Evolutionary conservation across 768 basidiomycete species (phyloP).

Genomic region (Rubroboletus satanas): DNA sequence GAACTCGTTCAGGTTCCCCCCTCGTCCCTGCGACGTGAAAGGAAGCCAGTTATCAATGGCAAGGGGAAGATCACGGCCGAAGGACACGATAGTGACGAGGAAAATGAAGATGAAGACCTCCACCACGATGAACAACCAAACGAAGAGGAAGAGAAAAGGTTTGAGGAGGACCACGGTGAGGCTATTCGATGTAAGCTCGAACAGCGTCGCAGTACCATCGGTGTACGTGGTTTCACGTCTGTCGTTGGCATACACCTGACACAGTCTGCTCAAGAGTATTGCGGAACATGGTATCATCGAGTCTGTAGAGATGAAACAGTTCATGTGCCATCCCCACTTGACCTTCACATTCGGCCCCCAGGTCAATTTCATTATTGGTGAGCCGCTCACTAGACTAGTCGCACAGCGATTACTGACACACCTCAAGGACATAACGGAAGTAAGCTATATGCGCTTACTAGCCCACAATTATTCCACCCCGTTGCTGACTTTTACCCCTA

Average conservation of each 20-base stretch:
- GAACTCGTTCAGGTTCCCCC: constrained; percentile 26
- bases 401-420: constrained; percentile 1
- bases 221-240: constrained; percentile 46
- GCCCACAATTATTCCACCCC: background rate
- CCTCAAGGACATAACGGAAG: constrained; percentile 85
- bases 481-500: constrained; percentile 1
- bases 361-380: constrained; percentile 96
- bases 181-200: constrained; percentile 53
- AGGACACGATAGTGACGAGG: constrained; percentile 29
- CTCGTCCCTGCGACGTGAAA: constrained; percentile 21
- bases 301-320: constrained; percentile 81
- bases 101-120: constrained; percentile 32
- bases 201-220: constrained; percentile 37
- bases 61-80: constrained; percentile 31
- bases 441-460: constrained; percentile 38
- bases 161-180: constrained; percentile 60
- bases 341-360: constrained; percentile 86
- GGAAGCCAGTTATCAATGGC: constrained; percentile 28
- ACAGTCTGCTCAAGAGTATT: constrained; percentile 48
- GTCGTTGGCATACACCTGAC: background rate
- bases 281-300: constrained; percentile 90
- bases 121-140: constrained; percentile 36
- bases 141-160: constrained; percentile 60
- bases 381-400: constrained; percentile 14
- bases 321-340: constrained; percentile 92